Evolutionary conservation across 192 early-diverging fungal genomes (phyloP), one percentile per base, ranked within the genome.

Genomic region (Allomyces arbusculus): DNA sequence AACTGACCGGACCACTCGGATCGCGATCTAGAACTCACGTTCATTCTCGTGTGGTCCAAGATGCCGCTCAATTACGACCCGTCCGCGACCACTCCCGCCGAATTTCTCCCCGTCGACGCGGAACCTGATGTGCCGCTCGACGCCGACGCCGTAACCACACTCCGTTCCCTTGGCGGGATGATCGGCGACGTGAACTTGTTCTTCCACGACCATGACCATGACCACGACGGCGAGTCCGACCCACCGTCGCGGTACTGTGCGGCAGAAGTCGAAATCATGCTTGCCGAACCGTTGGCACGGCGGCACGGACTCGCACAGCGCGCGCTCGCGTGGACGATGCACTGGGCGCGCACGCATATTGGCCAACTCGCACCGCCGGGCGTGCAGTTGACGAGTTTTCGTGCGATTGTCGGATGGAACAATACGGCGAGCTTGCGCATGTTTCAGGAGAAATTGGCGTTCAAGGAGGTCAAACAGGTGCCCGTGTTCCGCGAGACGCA

Each of bases 181-280:
- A 80, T 93, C 23, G 94, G 94, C 4, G 92, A 97, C 73, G 90
- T 92, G 23, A 97, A 97, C 73, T 83, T 97, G 63, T 97, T 88
- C 72, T 86, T 91, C 55, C 93, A 91, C 73, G 87, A 90, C 74
- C 72, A 74, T 64, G 82, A 94, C 63, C 80, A 89, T 69, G 75
- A 76, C 14, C 67, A 76, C 69, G 75, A 58, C 16, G 20, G 50
- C 50, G 50, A 58, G 16, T 58, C 50, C 12, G 50, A 58, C 16
- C 12, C 12, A 3, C 16, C 16, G 50, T 58, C 50, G 12, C 16
- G 3, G 50, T 58, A 58, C 50, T 16, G 23, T 4, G 44, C 64
- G 61, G 89, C 86, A 22, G 94, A 97, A 73, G 84, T 97, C 62
- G 92, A 95, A 64, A 83, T 93, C 23, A 97, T 97, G 94, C 84